phyloP scores from a whole-genome alignment of 2,329 filamentous ascomycete genomes.

The Penicillium sp. region DNA sequence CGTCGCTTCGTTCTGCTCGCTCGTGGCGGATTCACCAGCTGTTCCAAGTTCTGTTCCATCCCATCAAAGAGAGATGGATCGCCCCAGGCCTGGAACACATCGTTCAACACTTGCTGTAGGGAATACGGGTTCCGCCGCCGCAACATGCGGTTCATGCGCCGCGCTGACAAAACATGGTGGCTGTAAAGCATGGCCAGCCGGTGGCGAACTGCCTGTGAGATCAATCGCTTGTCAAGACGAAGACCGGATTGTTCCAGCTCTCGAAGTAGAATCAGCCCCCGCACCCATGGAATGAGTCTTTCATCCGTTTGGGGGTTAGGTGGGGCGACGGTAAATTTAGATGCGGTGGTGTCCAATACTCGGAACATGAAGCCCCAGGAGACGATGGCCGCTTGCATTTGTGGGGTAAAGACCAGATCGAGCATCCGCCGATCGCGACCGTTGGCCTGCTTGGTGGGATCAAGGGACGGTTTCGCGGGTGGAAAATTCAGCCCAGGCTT shows the following conservation, averaged over 20 bases:
- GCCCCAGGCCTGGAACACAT: constrained; percentile 37
- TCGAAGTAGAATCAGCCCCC: constrained; percentile 39
- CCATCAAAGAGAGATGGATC: constrained; percentile 27
- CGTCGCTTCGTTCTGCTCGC: constrained; percentile 10
- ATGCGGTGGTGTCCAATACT: constrained; percentile 20
- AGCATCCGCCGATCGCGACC: constrained; percentile 29
- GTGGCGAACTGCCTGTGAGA: constrained; percentile 33
- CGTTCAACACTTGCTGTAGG: constrained; percentile 27
- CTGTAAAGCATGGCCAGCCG: constrained; percentile 40
- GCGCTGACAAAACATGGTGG: constrained; percentile 26
- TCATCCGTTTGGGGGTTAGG: constrained; percentile 11
- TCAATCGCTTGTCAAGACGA: constrained; percentile 24
- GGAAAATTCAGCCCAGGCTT: constrained; percentile 8
- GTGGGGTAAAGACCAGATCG: constrained; percentile 40
- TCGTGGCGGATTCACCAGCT: constrained; percentile 23
- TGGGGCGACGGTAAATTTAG: constrained; percentile 17
- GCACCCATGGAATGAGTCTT: constrained; percentile 36
- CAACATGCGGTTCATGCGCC: constrained; percentile 34
- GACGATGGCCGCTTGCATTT: constrained; percentile 48
- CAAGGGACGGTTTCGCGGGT: neutral
- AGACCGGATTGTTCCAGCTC: constrained; percentile 37
- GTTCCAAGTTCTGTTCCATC: constrained; percentile 18
- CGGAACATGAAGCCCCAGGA: constrained; percentile 48
- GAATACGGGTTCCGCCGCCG: constrained; percentile 36
- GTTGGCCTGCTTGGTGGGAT: neutral